Conservation (phyloP, 208 protist genomes). For the Hexamita inflata region DNA sequence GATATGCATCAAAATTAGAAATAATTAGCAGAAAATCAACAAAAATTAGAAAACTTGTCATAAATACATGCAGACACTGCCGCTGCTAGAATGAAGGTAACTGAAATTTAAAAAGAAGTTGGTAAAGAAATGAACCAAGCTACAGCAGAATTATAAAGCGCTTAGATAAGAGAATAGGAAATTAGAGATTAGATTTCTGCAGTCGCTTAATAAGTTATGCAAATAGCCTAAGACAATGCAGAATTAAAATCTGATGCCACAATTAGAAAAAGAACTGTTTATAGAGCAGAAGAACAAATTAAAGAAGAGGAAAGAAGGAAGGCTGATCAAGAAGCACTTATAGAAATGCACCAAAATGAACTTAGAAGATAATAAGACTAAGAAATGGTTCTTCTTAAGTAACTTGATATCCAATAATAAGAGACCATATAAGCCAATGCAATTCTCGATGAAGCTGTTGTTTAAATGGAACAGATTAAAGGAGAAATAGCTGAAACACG, state of each 20-base stretch:
- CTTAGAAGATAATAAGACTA: constrained; percentile 9
- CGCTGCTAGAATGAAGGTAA: neutral
- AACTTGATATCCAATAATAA: constrained; percentile 12
- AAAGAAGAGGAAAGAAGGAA: neutral
- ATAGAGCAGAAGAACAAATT: constrained; percentile 24
- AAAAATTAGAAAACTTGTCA: neutral
- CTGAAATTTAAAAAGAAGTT: neutral
- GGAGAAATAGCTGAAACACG: neutral
- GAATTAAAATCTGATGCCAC: constrained; percentile 6
- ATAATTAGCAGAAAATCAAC: neutral
- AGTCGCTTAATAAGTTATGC: neutral
- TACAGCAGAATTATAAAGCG: neutral
- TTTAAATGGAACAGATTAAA: neutral
- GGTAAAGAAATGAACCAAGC: neutral
- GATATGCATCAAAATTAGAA: neutral
- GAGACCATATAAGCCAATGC: constrained; percentile 4
- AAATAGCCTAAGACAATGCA: neutral
- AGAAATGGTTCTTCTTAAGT: neutral
- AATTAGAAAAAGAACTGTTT: constrained; percentile 4
- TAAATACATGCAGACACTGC: neutral
- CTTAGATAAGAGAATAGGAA: neutral
- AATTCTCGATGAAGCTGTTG: neutral
- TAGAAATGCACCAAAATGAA: neutral
- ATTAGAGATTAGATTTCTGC: neutral
- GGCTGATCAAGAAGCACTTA: neutral